phyloP scores from a whole-genome alignment of 208 protist species.

The Angomonas deanei region DNA sequence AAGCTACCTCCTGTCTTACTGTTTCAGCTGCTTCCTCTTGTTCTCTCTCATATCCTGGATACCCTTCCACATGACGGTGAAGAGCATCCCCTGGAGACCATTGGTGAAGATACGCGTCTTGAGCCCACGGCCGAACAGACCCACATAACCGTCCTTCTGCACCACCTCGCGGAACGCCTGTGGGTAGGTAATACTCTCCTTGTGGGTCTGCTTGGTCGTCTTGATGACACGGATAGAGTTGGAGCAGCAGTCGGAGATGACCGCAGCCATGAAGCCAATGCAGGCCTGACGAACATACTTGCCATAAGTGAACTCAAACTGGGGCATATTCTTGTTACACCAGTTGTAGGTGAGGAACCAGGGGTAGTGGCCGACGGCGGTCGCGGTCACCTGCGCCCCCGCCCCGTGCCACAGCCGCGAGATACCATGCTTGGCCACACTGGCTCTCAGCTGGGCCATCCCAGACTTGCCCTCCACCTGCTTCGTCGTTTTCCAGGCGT shows the following conservation, averaged over 20 bases:
- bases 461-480: conserved; percentile 13
- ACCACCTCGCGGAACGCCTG: conserved; percentile 7
- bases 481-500: conserved; percentile 22
- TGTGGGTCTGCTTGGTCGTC: conserved; percentile 16
- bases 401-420: conserved; percentile 9
- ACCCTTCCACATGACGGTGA: conserved; percentile 17
- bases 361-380: conserved; percentile 15
- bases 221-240: conserved; percentile 22
- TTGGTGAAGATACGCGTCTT: conserved; percentile 20
- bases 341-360: conserved; percentile 18
- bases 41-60: conserved; percentile 11
- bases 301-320: conserved; percentile 15
- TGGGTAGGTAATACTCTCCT: conserved; percentile 10
- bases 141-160: conserved; percentile 11
- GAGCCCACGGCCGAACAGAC: conserved; percentile 14
- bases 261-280: conserved; percentile 15
- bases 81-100: conserved; percentile 19
- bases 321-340: conserved; percentile 10
- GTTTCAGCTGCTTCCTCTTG: conserved; percentile 3
- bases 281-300: conserved; percentile 12
- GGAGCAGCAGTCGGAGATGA: conserved; percentile 17
- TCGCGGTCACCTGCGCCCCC: conserved; percentile 9
- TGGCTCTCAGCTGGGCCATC: conserved; percentile 7
- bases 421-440: conserved; percentile 13
- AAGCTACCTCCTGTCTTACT: not conserved